A percentile compares a stretch with the other conserved stretches of the same genome.
phyloP scores from a whole-genome alignment of 257 asterid species.

The Lavandula angustifolia region DNA sequence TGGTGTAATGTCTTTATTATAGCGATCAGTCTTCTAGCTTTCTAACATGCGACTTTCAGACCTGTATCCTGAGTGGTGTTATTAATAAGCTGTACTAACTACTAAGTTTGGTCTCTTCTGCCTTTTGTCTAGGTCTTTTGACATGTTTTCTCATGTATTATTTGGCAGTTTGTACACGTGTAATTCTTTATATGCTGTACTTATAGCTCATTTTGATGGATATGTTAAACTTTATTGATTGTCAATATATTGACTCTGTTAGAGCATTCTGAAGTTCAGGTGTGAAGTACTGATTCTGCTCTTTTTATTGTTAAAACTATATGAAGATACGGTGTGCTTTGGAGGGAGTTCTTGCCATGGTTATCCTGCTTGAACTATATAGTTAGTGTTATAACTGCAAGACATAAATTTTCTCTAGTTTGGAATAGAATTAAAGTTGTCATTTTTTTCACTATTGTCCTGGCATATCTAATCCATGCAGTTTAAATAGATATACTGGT shows the following conservation, averaged over 20 bases:
- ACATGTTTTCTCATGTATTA: too few species aligned
- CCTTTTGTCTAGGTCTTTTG: too few species aligned
- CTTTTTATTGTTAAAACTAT: background rate
- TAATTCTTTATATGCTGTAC: too few species aligned
- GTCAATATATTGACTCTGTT: background rate
- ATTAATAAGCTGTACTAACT: background rate
- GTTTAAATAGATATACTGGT: background rate
- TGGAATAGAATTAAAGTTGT: background rate
- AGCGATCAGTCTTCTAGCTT: background rate
- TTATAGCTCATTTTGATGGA: too few species aligned
- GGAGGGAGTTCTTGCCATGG: slow-evolving; percentile 1
- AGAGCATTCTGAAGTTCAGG: background rate
- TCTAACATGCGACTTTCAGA: background rate
- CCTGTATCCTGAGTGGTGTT: background rate
- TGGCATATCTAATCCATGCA: background rate
- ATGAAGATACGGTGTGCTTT: background rate
- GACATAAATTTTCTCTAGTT: slow-evolving; percentile 4
- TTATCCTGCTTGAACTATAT: slow-evolving; percentile 16
- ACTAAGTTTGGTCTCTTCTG: too few species aligned
- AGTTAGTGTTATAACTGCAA: slow-evolving; percentile 14
- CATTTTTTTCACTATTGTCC: background rate
- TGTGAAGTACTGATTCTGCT: background rate
- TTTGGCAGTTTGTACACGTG: too few species aligned
- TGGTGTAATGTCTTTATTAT: background rate
- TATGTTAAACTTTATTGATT: too few species aligned